These are phyloP conservation scores for Penicillium flavigenum DNA, from an alignment of 495 filamentous ascomycete species.

Conservation along the genomic window DNA sequence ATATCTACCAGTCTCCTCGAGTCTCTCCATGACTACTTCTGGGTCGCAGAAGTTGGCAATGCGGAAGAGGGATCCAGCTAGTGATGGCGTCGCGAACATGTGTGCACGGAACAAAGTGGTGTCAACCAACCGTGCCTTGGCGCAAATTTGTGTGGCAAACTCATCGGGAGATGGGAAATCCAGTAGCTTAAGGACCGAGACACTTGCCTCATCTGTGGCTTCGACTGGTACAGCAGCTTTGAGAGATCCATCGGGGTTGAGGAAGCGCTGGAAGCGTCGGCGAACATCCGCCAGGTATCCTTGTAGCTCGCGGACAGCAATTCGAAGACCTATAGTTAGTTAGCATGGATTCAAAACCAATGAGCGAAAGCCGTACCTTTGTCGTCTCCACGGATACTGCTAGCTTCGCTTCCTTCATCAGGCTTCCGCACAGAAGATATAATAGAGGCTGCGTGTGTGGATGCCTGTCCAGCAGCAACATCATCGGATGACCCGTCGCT, in stretches of 20 bases:
- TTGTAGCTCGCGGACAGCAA: constrained; percentile 76
- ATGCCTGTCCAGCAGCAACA: constrained; percentile 19
- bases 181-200: constrained; percentile 45
- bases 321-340: constrained; percentile 68
- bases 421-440: constrained; percentile 52
- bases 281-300: constrained; percentile 83
- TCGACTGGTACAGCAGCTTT: constrained; percentile 57
- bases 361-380: constrained; percentile 12
- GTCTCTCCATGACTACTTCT: constrained; percentile 86
- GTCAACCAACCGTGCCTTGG: constrained; percentile 80
- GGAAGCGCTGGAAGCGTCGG: constrained; percentile 73
- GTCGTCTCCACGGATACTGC: constrained; percentile 43
- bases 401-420: constrained; percentile 46
- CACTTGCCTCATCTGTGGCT: constrained; percentile 50
- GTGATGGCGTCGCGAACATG: constrained; percentile 81
- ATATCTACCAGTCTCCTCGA: constrained; percentile 86
- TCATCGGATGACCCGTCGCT: constrained; percentile 30
- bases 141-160: constrained; percentile 65
- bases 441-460: constrained; percentile 55
- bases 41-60: constrained; percentile 98
- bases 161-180: constrained; percentile 52
- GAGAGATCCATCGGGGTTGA: constrained; percentile 73
- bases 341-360: not conserved
- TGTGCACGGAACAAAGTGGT: constrained; percentile 91
- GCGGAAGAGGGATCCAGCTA: constrained; percentile 88